Evolutionary conservation across 108 stramenopile genomes (phyloP).

Genomic region (Schizochytrium sp.): DNA sequence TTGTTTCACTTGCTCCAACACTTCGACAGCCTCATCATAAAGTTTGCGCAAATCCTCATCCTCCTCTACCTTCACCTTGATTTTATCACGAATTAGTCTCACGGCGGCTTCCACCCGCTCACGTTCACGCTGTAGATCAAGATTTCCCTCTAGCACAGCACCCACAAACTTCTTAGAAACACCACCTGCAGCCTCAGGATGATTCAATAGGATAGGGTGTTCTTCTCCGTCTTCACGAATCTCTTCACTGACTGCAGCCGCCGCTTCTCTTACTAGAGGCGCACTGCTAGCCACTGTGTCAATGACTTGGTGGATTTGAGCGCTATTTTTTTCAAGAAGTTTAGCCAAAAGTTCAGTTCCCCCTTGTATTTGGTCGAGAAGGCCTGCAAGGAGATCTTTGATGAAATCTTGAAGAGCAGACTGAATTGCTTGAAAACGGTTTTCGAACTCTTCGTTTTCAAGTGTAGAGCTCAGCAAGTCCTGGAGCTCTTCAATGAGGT

Average conservation of each 20-base stretch:
- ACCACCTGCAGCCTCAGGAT: slow-evolving; percentile 9
- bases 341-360: neutral
- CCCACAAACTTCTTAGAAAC: slow-evolving; percentile 22
- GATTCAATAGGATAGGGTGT: neutral
- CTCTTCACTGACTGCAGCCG: slow-evolving; percentile 7
- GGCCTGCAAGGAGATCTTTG: neutral
- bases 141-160: slow-evolving; percentile 11
- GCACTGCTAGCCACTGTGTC: neutral
- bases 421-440: neutral
- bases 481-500: slow-evolving; percentile 1
- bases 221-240: neutral
- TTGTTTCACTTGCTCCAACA: neutral
- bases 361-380: neutral
- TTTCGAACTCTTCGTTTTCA: neutral
- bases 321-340: neutral
- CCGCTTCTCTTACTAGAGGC: slow-evolving; percentile 9
- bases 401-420: neutral
- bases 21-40: neutral
- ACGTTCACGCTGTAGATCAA: slow-evolving; percentile 14
- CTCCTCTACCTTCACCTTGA: neutral
- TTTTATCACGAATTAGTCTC: neutral
- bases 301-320: neutral
- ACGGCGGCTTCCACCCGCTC: neutral
- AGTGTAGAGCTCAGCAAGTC: neutral
- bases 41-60: neutral